A percentile compares a stretch with the other conserved stretches of the same genome.
phyloP scores from a whole-genome alignment of 2,329 filamentous ascomycete genomes.

The Myriosclerotinia curreyana region DNA sequence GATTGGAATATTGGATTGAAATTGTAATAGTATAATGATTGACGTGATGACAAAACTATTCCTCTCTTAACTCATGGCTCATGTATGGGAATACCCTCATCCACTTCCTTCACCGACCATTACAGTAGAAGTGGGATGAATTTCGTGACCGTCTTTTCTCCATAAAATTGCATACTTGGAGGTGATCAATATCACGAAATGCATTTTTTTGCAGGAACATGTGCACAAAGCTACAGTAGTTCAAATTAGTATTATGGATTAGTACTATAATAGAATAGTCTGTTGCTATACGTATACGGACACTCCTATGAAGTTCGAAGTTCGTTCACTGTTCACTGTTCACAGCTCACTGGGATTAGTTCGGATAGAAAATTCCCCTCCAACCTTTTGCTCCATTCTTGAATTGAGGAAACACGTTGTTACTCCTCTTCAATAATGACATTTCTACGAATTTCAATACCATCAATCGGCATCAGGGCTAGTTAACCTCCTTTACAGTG shows the following conservation, averaged over 20 bases:
- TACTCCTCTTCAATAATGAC: neutral
- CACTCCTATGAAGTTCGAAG: neutral
- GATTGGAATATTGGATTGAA: too few species aligned
- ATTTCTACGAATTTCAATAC: neutral
- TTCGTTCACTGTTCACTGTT: too few species aligned
- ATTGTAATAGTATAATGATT: too few species aligned
- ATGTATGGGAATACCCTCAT: conserved; percentile 1
- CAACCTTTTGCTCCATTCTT: too few species aligned
- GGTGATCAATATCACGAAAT: too few species aligned
- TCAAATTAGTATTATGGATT: neutral
- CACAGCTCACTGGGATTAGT: neutral
- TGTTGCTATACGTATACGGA: neutral
- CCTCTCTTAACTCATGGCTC: conserved; percentile 3
- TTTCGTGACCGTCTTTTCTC: conserved; percentile 1
- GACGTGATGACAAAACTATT: conserved; percentile 13
- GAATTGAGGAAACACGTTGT: neutral
- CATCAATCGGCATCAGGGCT: neutral
- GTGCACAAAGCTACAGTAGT: conserved; percentile 9
- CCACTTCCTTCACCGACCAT: conserved; percentile 6
- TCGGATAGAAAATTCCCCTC: conserved; percentile 1
- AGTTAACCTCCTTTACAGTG: neutral
- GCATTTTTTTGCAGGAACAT: conserved; percentile 16
- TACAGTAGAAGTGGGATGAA: neutral
- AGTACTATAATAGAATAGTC: neutral
- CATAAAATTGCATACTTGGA: neutral